Evolutionary conservation across 2,329 filamentous ascomycete genomes (phyloP).

Genomic region (Leptographium flavum): DNA sequence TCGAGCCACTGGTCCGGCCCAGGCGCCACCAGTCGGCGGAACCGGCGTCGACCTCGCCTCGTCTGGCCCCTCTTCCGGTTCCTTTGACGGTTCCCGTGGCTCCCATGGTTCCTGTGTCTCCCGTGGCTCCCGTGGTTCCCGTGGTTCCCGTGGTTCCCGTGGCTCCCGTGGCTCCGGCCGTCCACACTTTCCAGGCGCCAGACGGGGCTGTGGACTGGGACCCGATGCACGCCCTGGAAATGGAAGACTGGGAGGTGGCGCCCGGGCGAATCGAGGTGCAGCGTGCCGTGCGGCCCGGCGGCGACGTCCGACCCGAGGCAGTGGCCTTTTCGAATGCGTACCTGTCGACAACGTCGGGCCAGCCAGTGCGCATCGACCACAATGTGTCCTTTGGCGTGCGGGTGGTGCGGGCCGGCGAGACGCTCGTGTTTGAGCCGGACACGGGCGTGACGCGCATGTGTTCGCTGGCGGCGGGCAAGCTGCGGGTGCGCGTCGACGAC

Average conservation of each 20-base stretch:
- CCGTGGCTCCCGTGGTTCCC: not conserved
- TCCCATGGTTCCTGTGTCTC: not conserved
- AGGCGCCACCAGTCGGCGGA: not conserved
- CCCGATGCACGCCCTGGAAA: conserved; percentile 13
- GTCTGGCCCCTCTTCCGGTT: no score
- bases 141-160: not conserved
- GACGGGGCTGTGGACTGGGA: no score
- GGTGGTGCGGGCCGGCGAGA: conserved; percentile 14
- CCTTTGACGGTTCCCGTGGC: not conserved
- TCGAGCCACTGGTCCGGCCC: not conserved
- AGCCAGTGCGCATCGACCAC: conserved; percentile 13
- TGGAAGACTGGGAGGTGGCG: conserved; percentile 23
- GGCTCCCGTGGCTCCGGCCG: not conserved
- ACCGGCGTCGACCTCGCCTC: not conserved
- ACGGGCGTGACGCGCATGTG: conserved; percentile 13
- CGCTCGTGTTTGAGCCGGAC: conserved; percentile 11
- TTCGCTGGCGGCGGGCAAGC: conserved; percentile 18
- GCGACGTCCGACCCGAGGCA: conserved; percentile 7
- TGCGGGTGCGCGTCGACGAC: conserved; percentile 15
- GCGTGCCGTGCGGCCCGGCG: conserved; percentile 1
- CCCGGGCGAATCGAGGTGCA: conserved; percentile 16
- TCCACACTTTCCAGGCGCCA: not conserved
- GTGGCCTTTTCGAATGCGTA: conserved; percentile 21
- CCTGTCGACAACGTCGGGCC: conserved; percentile 12
- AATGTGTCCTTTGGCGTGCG: conserved; percentile 17